Conservation (phyloP, 345 rosid species). For the Citrus trifoliata region DNA sequence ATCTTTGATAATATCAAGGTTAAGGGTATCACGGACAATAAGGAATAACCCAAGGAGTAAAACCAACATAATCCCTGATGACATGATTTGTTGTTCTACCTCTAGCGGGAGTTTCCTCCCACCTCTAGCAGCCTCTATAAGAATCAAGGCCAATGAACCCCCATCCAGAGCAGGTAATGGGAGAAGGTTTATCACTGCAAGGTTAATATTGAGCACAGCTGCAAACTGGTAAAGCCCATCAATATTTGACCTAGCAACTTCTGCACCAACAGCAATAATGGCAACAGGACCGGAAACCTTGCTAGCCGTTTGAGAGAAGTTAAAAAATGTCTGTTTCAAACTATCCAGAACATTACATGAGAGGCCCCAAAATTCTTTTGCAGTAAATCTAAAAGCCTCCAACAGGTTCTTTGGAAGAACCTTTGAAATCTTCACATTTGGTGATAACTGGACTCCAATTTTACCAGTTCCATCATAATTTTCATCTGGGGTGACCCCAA, state of each 20-base stretch:
- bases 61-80: constrained; percentile 86
- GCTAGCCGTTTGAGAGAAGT: constrained; percentile 87
- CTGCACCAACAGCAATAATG: constrained; percentile 94
- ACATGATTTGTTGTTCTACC: constrained; percentile 85
- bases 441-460: constrained; percentile 88
- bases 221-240: constrained; percentile 92
- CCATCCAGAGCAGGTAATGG: constrained; percentile 96
- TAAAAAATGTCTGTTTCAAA: constrained; percentile 73
- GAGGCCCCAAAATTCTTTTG: constrained; percentile 73
- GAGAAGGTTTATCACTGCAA: constrained; percentile 84
- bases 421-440: constrained; percentile 68
- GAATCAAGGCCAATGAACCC: constrained; percentile 83
- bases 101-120: constrained; percentile 90
- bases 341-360: constrained; percentile 72
- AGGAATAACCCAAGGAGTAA: constrained; percentile 78
- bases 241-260: constrained; percentile 90
- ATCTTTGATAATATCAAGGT: constrained; percentile 79
- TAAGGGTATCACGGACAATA: constrained; percentile 80
- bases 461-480: constrained; percentile 78
- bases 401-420: constrained; percentile 50
- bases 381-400: constrained; percentile 59
- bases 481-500: constrained; percentile 77
- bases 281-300: constrained; percentile 93
- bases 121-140: constrained; percentile 82
- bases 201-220: constrained; percentile 78